Evolutionary conservation across 805 yeast genomes (phyloP), one percentile per base, ranked within the genome.

Genomic region (Ogataea populi-albae): DNA sequence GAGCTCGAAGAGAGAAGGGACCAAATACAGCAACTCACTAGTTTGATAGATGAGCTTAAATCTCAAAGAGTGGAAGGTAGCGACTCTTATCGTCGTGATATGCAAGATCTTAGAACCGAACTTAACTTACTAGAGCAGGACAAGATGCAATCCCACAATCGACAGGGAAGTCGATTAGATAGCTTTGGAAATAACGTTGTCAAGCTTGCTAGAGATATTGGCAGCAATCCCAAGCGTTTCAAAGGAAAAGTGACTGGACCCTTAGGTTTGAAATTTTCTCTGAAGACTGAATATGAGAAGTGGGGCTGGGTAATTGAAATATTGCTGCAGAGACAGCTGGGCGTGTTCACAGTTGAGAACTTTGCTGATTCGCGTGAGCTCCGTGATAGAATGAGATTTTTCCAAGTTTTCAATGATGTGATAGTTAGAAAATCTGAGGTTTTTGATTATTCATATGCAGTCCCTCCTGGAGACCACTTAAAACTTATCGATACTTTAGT

Each of bases 171-270:
- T 25, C 52, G 59, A 5, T 43, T 49, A 14, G 65, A 69, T 9
- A 73, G 79, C 2, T 81, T 77, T 66, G 82, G 81, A 6, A 43
- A 42, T 1, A 60, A 63, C 5, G 69, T 78, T 53, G 59, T 58
- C 6, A 32, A 39, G 2, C 52, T 81, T 5, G 47, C 79, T 17
- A 45, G 52, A 3, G 73, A 64, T 4, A 71, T 81, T 5, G 45
- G 59, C 18, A 47, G 54, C 2, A 62, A 63, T 10, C 30, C 46
- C 0, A 34, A 40, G 5, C 49, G 58, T 11, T 79, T 74, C 68
- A 68, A 67, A 12, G 49, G 57, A 2, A 52, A 51, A 23, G 95
- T 95, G 0, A 57, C 81, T 12, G 98, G 98, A 0, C 98, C 98
- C 0, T 44, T 91, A 2, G 96, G 96, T 1, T 46, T 67, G 3